phyloP scores from a whole-genome alignment of 2,329 filamentous ascomycete genomes.

The Arthrobotrys musiformis region DNA sequence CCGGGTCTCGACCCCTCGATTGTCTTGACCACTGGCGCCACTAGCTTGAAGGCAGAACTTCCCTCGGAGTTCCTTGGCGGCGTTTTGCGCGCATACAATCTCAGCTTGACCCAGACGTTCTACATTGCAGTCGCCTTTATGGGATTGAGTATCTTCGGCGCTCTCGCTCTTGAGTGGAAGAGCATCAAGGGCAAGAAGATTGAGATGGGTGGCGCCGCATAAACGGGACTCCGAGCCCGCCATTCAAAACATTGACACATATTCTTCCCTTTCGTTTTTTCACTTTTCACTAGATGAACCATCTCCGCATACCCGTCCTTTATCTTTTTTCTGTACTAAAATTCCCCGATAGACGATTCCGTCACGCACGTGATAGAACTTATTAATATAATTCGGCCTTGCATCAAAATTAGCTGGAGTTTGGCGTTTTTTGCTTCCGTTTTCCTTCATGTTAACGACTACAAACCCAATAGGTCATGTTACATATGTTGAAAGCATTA shows the following conservation, averaged over 20 bases:
- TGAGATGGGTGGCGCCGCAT: slow-evolving; percentile 56
- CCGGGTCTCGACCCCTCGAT: slow-evolving; percentile 65
- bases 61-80: slow-evolving; percentile 64
- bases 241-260: background rate
- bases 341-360: slow-evolving; percentile 1
- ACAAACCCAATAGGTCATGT: background rate
- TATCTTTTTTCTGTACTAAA: slow-evolving; percentile 18
- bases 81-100: slow-evolving; percentile 67
- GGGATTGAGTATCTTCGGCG: slow-evolving; percentile 65
- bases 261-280: background rate
- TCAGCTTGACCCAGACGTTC: slow-evolving; percentile 67
- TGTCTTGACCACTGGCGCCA: slow-evolving; percentile 69
- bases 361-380: slow-evolving; percentile 20
- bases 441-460: background rate
- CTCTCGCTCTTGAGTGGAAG: slow-evolving; percentile 67
- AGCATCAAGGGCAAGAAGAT: slow-evolving; percentile 62
- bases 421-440: slow-evolving; percentile 9
- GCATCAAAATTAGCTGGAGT: slow-evolving; percentile 30
- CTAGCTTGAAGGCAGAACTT: slow-evolving; percentile 64
- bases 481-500: background rate
- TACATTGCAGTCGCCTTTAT: slow-evolving; percentile 68
- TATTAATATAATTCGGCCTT: slow-evolving; percentile 18
- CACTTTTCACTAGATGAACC: background rate
- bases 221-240: background rate
- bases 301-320: slow-evolving; percentile 38